Evolutionary conservation across 495 filamentous ascomycete species (phyloP).

Genomic region (Podospora fimiseda): DNA sequence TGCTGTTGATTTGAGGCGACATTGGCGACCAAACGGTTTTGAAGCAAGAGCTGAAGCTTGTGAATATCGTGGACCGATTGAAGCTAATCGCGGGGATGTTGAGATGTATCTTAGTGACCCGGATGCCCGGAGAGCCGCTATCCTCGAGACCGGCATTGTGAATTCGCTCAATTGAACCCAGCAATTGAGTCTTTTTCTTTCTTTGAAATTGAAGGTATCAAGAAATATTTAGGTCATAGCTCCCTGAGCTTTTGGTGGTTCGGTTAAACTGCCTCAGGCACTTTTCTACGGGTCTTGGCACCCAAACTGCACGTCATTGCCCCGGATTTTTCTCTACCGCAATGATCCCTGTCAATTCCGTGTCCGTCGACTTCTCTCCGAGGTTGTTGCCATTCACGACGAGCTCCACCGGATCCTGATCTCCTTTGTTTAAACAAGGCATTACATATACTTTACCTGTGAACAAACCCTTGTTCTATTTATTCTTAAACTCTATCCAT

Average conservation of each 20-base stretch:
- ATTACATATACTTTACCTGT: too few relatives aligned
- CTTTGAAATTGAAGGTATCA: neutral
- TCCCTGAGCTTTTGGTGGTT: neutral
- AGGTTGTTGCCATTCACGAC: constrained; percentile 12
- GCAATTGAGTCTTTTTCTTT: neutral
- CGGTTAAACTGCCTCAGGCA: constrained; percentile 14
- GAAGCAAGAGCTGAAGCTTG: neutral
- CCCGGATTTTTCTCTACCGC: neutral
- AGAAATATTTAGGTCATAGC: constrained; percentile 5
- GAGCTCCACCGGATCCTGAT: neutral
- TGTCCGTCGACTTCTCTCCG: constrained; percentile 6
- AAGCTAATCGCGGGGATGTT: constrained; percentile 1
- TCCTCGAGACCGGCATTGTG: constrained; percentile 9
- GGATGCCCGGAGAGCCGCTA: constrained; percentile 1
- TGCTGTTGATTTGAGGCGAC: constrained; percentile 18
- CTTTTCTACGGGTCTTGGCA: neutral
- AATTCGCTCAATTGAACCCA: neutral
- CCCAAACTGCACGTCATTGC: constrained; percentile 17
- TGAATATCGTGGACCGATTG: constrained; percentile 2
- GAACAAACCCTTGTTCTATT: too few relatives aligned
- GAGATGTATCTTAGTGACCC: constrained; percentile 2
- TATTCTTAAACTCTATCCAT: too few relatives aligned
- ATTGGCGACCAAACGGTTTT: neutral
- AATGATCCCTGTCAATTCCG: constrained; percentile 6
- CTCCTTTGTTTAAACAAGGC: too few relatives aligned